Evolutionary conservation across 495 filamentous ascomycete species (phyloP), one percentile per base, ranked within the genome.

Genomic region (Penicillium dipodomyicola): DNA sequence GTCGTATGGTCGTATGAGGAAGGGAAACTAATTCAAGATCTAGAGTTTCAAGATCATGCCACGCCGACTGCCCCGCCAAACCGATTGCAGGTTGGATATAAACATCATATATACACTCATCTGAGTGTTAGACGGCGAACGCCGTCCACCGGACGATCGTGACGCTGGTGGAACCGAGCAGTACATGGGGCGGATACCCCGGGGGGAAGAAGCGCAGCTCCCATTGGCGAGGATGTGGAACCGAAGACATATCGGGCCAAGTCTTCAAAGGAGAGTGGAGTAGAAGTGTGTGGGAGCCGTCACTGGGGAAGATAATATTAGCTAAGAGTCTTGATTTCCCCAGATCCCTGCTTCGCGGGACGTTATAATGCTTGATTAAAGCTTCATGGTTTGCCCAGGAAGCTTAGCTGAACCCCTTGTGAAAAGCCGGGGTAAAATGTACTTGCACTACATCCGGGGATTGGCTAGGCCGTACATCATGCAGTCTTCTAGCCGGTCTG

Each of bases 311-410:
- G 35, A 47, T 54, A 25, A 32, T 48, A 58, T 58, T 58, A 54
- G 40, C 42, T 49, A 54, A 54, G 45, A 8, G 4, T 54, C 23
- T 44, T 67, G 66, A 60, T 64, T 55, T 72, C 86, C 57, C 78
- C 73, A 60, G 84, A 87, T 75, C 86, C 82, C n/a, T 83, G 75
- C 55, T 79, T 84, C 59, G 6, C 12, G 14, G 9, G n/a, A 48
- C 14, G 35, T 11, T 14, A 11, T 17, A 25, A 20, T 44, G 49
- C 42, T 33, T 43, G 30, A 27, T 20, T 20, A 14, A 25, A 23
- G 10, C 30, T 11, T 7, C 14, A 63, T 84, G 27, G 82, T 77
- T 59, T 81, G 7, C n/a, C 79, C 54, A 29, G 25, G 17, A 43
- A 29, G 22, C 17, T 48, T 52, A 27, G 10, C 45, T 50, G 3